Base-by-base conservation (phyloP, 768 basidiomycete species). In the Amylocystis lapponica region DNA sequence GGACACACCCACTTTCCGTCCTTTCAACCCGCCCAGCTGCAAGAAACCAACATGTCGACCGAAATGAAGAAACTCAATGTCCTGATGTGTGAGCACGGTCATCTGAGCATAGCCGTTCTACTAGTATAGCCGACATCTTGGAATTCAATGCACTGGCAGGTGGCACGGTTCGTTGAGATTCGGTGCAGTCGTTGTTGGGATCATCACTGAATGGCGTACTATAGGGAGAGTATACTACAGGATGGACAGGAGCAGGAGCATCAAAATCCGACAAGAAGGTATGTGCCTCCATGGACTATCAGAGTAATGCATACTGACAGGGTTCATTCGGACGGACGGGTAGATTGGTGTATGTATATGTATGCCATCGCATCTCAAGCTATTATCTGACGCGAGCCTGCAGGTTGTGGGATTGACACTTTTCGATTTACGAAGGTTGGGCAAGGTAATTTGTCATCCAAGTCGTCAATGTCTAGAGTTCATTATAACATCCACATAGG, bases 261-360 rank as follows among this genome's bases (percentile, higher is more conserved):
- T 94, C 91, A 13, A 89, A 83, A 58, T 94, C 91, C 5, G 93
- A 95, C 68, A 95, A 95, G 68, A 96, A 92, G 75, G 89, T 86
- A 44, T 42, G 68, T 44, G 11, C 5, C n/a, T n/a, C n/a, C n/a
- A n/a, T n/a, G n/a, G n/a, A n/a, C n/a, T n/a, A n/a, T n/a, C n/a
- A n/a, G n/a, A n/a, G n/a, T n/a, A n/a, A n/a, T n/a, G n/a, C n/a
- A n/a, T n/a, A n/a, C n/a, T n/a, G n/a, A n/a, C n/a, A n/a, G n/a
- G n/a, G n/a, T n/a, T n/a, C n/a, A n/a, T n/a, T n/a, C n/a, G n/a
- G n/a, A n/a, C n/a, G n/a, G n/a, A n/a, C n/a, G n/a, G n/a, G 9
- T 48, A 86, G 84, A 85, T 86, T 55, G 83, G 85, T 40, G 84
- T 85, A 63, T 48, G 79, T 66, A 36, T 25, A 12, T 27, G 21